Base-by-base conservation (phyloP, 2,329 filamentous ascomycete species). In the Lachnellula suecica region DNA sequence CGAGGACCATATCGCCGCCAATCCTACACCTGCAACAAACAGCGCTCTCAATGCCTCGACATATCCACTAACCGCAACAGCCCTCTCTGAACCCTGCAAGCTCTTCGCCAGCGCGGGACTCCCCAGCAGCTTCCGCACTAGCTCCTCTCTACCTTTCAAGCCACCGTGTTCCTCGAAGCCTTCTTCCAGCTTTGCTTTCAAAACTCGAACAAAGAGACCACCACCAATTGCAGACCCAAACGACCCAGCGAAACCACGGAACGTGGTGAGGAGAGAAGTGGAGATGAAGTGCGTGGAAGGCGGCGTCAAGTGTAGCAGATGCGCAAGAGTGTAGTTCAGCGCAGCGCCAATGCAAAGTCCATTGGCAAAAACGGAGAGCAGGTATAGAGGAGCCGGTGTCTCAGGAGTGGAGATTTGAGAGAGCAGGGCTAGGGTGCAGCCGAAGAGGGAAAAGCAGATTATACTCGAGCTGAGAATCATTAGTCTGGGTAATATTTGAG, bases 211-310 rank as follows among this genome's bases (percentile, higher is more conserved):
- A 34, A 69, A 69, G 2, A 65, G 38, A 44, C 90, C 90, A 2
- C 90, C 89, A 2, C 89, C 88, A 44, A 93, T 87, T 0, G 89
- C 83, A 1, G 86, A 87, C 2, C 90, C 89, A 61, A 95, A 94
- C 47, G 84, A 88, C 13, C 89, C 89, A 0, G 88, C 88, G 58
- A 94, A 92, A 4, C 88, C 88, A 4, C 91, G 80, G 70, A 93
- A 93, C 1, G 89, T 95, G 24, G 86, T 83, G 4, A 93, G 71
- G 38, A 96, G 74, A 11, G 88, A 87, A 0, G 87, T 90, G 3
- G 87, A 83, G 45, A 94, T 83, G 63, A 88, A 91, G 62, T 92
- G 88, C 1, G 84, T 82, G 6, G 81, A 76, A 0, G 81, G 75
- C 0, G 75, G 73, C 0, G 86, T 88, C 4, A 93, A 75, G 66